Conservation (phyloP, 2,329 filamentous ascomycete species). For the Orbilia ellipsospora region DNA sequence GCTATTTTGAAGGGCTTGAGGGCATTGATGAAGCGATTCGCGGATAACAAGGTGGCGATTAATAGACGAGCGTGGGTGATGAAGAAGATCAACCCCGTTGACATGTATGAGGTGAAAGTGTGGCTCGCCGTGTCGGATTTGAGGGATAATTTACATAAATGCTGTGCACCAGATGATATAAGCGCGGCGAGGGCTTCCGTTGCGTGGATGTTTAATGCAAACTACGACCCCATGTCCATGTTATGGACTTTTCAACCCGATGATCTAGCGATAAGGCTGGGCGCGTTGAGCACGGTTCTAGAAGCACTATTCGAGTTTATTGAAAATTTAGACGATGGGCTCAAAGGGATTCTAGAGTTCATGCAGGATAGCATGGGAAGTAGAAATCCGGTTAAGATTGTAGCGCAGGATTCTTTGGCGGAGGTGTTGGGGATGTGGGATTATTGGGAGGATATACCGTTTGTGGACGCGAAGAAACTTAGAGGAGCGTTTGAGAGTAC, state of each 20-base stretch:
- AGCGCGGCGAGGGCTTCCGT: neutral
- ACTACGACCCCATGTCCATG: neutral
- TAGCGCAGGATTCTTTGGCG: neutral
- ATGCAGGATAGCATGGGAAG: neutral
- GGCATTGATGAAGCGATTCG: neutral
- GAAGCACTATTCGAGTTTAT: neutral
- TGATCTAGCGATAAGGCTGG: neutral
- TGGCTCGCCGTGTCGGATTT: neutral
- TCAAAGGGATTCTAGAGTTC: neutral
- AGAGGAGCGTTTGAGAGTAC: neutral
- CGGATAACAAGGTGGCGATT: neutral
- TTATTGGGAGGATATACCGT: neutral
- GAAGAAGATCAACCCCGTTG: neutral
- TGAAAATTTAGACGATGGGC: neutral
- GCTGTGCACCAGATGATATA: neutral
- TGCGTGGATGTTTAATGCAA: conserved; percentile 1
- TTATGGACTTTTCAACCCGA: neutral
- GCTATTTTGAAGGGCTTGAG: neutral
- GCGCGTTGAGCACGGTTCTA: neutral
- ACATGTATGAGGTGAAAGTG: neutral
- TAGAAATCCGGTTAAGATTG: neutral
- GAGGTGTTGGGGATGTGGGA: neutral
- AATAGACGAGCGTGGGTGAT: neutral
- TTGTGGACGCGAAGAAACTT: neutral
- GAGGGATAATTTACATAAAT: neutral